Base-by-base conservation (phyloP, 306 rosid species). In the Cercis canadensis region DNA sequence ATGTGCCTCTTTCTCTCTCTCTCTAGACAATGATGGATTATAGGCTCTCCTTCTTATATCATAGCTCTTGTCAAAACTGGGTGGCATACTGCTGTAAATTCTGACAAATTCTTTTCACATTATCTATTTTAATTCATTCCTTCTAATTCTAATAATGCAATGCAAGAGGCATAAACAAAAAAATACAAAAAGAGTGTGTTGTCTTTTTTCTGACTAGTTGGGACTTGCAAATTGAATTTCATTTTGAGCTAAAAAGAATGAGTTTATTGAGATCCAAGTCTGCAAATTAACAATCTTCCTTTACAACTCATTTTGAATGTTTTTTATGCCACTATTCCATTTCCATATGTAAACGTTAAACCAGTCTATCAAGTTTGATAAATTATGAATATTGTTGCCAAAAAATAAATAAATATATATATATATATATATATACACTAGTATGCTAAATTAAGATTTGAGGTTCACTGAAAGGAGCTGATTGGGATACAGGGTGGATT, bases 41-140 rank as follows among this genome's bases (percentile, higher is more conserved):
- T 21, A 19, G 18, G 12, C 37, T 54, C 19, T 56, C 36, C 24
- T 71, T 57, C 19, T 7, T 15, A 6, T 14, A 57, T 70, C 13
- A 32, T 36, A 52, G 62, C 70, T 72, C 55, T 61, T 67, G 45
- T 72, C 59, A 57, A 76, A 75, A 67, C 32, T 40, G 34, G 76
- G 72, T 58, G 69, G 75, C 67, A 73, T 65, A 40, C 53, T 74
- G 74, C 79, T 61, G 36, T 57, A 65, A 70, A 17, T 51, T 76
- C 67, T 72, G 88, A 78, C 88, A 68, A 80, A 41, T 76, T 81
- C 75, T 68, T 67, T 75, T 65, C 61, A 81, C 73, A 62, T 70
- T 79, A 76, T 46, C 57, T 79, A 52, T 15, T 76, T 70, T 52
- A 24, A 50, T 56, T 67, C n/a, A 19, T 70, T 57, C 77, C n/a